A percentile compares a stretch with the other conserved stretches of the same genome.
phyloP scores from a whole-genome alignment of 345 rosid species.

The Turritis glabra region DNA sequence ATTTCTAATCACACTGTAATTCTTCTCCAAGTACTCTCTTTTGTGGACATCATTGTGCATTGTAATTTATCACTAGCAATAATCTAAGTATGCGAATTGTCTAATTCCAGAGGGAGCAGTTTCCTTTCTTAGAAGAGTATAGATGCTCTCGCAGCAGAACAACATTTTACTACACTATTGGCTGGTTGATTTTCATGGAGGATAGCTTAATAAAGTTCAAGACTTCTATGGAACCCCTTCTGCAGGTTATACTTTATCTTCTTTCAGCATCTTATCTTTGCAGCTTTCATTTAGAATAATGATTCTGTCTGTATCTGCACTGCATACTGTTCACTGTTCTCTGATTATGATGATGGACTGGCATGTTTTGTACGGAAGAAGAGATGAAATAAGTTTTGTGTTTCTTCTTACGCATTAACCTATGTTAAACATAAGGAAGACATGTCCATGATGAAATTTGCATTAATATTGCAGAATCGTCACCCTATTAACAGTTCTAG shows the following conservation, averaged over 20 bases:
- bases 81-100: not conserved
- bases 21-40: slow-evolving; percentile 27
- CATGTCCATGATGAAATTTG: not conserved
- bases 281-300: not conserved
- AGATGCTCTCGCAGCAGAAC: slow-evolving; percentile 98
- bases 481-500: not conserved
- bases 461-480: not conserved
- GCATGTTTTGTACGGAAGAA: slow-evolving; percentile 17
- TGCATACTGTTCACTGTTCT: not conserved
- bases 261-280: slow-evolving; percentile 19
- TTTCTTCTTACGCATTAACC: slow-evolving; percentile 16
- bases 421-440: not conserved
- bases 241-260: slow-evolving; percentile 51
- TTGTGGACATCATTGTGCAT: slow-evolving; percentile 11
- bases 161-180: slow-evolving; percentile 90
- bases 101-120: slow-evolving; percentile 86
- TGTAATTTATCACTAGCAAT: slow-evolving; percentile 17
- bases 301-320: slow-evolving; percentile 12
- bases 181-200: slow-evolving; percentile 97
- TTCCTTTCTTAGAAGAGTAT: slow-evolving; percentile 87
- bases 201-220: slow-evolving; percentile 95
- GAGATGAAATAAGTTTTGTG: not conserved
- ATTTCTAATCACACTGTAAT: slow-evolving; percentile 95
- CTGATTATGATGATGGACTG: slow-evolving; percentile 4
- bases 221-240: slow-evolving; percentile 94